Percentiles rank a stretch among this genome's conserved stretches.
Conservation (phyloP, 768 basidiomycete genomes). For the Mycena pura region DNA sequence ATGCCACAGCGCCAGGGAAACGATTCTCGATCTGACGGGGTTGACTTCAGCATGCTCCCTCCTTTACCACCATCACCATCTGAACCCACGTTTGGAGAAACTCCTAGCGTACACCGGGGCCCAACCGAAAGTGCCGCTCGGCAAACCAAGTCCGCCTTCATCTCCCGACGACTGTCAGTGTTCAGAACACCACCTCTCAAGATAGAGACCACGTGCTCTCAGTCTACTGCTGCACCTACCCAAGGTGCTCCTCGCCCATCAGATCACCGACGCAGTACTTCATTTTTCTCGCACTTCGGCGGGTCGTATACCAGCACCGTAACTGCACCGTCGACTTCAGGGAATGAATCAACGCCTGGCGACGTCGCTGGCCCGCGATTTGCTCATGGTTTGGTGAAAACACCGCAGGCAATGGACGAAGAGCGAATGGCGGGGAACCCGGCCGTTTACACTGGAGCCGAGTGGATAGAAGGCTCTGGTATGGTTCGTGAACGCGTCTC, state of each 20-base stretch:
- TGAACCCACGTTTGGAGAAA: not conserved
- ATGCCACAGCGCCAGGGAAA: conserved; percentile 34
- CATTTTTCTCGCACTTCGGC: conserved; percentile 15
- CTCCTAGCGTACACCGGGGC: not conserved
- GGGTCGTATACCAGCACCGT: not conserved
- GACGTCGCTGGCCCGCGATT: conserved; percentile 48
- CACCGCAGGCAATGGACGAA: conserved; percentile 20
- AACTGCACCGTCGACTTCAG: conserved; percentile 13
- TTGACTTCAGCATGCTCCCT: conserved; percentile 19
- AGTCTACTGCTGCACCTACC: not conserved
- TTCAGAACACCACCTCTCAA: conserved; percentile 18
- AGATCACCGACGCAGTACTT: not conserved
- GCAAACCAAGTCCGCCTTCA: conserved; percentile 6
- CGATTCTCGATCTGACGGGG: conserved; percentile 12
- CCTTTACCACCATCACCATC: conserved; percentile 20
- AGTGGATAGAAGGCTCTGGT: conserved; percentile 43
- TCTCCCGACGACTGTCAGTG: conserved; percentile 9
- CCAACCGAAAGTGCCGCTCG: not conserved
- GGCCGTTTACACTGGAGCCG: conserved; percentile 62
- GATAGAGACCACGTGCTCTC: not conserved
- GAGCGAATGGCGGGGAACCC: conserved; percentile 66
- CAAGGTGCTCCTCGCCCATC: not conserved
- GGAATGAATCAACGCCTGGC: conserved; percentile 25
- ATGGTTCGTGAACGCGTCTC: conserved; percentile 95
- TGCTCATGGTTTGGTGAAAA: conserved; percentile 10